Evolutionary conservation across 768 basidiomycete species (phyloP).

Genomic region (Collybia nuda): DNA sequence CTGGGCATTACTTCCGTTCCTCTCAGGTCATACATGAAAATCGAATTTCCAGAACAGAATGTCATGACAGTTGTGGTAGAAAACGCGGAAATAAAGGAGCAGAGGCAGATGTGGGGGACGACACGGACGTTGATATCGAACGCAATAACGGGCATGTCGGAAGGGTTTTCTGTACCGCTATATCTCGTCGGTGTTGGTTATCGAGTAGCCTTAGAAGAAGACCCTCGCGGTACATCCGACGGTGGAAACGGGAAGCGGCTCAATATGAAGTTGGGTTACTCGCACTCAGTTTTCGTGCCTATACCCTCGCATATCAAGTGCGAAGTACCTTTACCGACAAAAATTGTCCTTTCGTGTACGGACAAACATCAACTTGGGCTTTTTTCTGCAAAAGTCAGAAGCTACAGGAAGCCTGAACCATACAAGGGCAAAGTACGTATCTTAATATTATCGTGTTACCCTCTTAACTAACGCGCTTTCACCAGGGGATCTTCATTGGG

Average conservation of each 20-base stretch:
- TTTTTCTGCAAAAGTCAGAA: constrained; percentile 85
- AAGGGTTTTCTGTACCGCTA: constrained; percentile 81
- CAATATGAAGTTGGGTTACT: constrained; percentile 91
- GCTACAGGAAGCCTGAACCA: constrained; percentile 88
- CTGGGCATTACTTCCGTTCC: constrained; percentile 47
- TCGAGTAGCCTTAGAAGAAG: constrained; percentile 81
- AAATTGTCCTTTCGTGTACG: constrained; percentile 78
- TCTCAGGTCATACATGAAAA: constrained; percentile 45
- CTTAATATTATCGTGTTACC: too few relatives aligned
- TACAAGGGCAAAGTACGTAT: constrained; percentile 93
- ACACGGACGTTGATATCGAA: constrained; percentile 89
- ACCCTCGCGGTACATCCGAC: constrained; percentile 59
- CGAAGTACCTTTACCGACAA: constrained; percentile 79
- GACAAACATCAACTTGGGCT: constrained; percentile 88
- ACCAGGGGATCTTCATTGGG: constrained; percentile 91
- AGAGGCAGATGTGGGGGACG: constrained; percentile 94
- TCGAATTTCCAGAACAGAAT: constrained; percentile 37
- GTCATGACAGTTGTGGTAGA: constrained; percentile 55
- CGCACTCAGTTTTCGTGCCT: constrained; percentile 81
- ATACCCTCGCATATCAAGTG: constrained; percentile 82
- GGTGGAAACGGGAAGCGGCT: constrained; percentile 67
- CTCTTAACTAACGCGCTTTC: too few relatives aligned
- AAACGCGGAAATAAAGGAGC: constrained; percentile 67
- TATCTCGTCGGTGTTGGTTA: constrained; percentile 96
- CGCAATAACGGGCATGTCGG: constrained; percentile 86